Evolutionary conservation across 192 early-diverging fungal species (phyloP).

Genomic region (Coemansia sp.): DNA sequence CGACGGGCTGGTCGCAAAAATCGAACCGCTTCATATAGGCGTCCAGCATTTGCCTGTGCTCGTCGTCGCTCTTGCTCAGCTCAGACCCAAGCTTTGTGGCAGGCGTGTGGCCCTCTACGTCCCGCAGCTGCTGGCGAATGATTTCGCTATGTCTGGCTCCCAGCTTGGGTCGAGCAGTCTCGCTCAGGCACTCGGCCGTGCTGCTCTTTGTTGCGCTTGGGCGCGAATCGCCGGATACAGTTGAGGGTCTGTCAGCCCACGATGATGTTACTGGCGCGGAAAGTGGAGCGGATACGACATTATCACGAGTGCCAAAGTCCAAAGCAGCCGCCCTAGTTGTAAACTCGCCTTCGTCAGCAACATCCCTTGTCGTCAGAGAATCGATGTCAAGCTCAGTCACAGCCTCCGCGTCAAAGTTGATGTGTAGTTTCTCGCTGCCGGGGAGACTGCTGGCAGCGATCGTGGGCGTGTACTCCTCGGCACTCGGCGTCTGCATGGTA

Average conservation of each 20-base stretch:
- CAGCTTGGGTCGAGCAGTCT: not conserved
- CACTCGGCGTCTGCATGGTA: not conserved
- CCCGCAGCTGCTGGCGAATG: constrained; percentile 41
- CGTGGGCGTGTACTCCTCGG: constrained; percentile 24
- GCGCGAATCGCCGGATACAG: not conserved
- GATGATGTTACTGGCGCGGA: not conserved
- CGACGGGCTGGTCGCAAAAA: constrained; percentile 67
- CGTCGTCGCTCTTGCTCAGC: constrained; percentile 61
- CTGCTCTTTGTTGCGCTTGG: constrained; percentile 7
- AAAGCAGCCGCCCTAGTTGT: not conserved
- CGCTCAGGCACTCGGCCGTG: not conserved
- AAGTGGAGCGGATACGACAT: not conserved
- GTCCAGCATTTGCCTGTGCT: constrained; percentile 62
- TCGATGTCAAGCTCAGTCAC: constrained; percentile 8
- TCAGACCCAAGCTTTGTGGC: constrained; percentile 58
- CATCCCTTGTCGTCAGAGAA: not conserved
- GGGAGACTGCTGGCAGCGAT: constrained; percentile 22
- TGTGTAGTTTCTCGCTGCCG: constrained; percentile 2
- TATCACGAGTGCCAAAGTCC: not conserved
- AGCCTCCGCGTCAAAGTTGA: constrained; percentile 14
- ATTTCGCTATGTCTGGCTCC: constrained; percentile 31
- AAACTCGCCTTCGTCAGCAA: not conserved
- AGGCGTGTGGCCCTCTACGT: constrained; percentile 39
- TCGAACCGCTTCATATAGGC: constrained; percentile 66
- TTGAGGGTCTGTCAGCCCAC: constrained; percentile 2